A percentile compares a stretch with the other conserved stretches of the same genome.
Evolutionary conservation across 306 rosid species (phyloP).

Genomic region (Abrus pulchellus): DNA sequence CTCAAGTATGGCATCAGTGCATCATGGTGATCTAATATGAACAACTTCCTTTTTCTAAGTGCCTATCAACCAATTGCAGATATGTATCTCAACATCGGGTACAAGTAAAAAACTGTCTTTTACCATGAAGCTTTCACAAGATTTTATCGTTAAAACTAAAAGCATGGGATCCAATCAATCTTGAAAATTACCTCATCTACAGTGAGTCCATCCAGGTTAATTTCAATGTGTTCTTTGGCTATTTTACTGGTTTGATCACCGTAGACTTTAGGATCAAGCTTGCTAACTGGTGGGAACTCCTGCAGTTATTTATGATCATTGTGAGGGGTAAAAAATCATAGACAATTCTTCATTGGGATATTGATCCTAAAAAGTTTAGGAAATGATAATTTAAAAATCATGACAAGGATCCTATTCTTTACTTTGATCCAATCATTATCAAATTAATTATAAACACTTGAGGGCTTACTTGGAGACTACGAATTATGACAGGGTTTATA

Average conservation of each 20-base stretch:
- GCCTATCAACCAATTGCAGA: conserved; percentile 62
- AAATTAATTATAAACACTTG: background rate
- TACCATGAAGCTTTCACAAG: conserved; percentile 4
- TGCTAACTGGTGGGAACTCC: conserved; percentile 88
- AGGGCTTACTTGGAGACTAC: conserved; percentile 67
- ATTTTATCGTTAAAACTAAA: conserved; percentile 19
- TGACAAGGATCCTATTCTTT: background rate
- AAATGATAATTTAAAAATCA: conserved; percentile 8
- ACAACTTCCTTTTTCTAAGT: conserved; percentile 59
- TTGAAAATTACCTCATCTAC: conserved; percentile 68
- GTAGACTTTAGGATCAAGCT: conserved; percentile 65
- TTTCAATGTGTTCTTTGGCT: conserved; percentile 58
- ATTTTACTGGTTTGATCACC: conserved; percentile 80
- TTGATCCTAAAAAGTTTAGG: conserved; percentile 7
- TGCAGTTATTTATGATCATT: conserved; percentile 48
- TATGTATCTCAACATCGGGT: conserved; percentile 2
- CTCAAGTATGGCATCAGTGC: conserved; percentile 72
- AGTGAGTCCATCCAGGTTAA: conserved; percentile 63
- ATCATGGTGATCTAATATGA: conserved; percentile 83
- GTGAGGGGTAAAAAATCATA: conserved; percentile 17
- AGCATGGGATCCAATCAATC: background rate
- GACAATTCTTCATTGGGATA: conserved; percentile 25
- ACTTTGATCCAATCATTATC: background rate
- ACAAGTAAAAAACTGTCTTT: background rate
- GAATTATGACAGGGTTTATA: conserved; percentile 68